Conservation (phyloP, 116 monocot species). For the Cymodocea nodosa region DNA sequence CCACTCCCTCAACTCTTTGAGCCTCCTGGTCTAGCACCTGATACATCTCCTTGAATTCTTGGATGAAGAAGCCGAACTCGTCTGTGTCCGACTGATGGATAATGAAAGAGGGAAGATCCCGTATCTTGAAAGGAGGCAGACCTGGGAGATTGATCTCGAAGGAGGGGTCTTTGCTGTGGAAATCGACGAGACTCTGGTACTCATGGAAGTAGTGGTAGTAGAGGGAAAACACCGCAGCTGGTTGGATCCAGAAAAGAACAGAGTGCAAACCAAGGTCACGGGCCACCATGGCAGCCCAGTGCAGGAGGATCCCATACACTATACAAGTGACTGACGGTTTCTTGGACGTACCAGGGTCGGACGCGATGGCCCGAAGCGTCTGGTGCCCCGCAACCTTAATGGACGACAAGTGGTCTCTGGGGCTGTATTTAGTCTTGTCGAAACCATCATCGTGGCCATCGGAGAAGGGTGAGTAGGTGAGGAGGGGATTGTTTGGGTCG, state of each 20-base stretch:
- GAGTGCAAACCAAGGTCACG: slow-evolving; percentile 16
- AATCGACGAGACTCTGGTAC: slow-evolving; percentile 13
- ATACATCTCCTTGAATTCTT: slow-evolving; percentile 13
- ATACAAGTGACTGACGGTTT: slow-evolving; percentile 26
- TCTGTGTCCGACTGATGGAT: neutral
- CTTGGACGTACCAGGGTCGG: slow-evolving; percentile 3
- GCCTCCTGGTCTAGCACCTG: slow-evolving; percentile 2
- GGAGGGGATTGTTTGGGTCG: slow-evolving; percentile 8
- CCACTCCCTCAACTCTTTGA: neutral
- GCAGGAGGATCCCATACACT: slow-evolving; percentile 24
- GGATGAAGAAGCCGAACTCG: slow-evolving; percentile 6
- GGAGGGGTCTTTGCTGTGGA: slow-evolving; percentile 13
- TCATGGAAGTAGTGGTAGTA: slow-evolving; percentile 61
- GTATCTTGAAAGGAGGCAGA: slow-evolving; percentile 21
- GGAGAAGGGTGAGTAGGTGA: slow-evolving; percentile 28
- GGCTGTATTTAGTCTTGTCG: neutral
- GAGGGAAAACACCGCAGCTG: slow-evolving; percentile 32
- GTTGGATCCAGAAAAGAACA: slow-evolving; percentile 43
- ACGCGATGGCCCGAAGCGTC: slow-evolving; percentile 10
- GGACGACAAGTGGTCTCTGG: neutral
- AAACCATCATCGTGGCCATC: slow-evolving; percentile 33
- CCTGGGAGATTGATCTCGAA: slow-evolving; percentile 9
- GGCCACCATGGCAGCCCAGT: slow-evolving; percentile 31
- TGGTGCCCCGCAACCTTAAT: neutral
- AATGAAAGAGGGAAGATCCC: slow-evolving; percentile 43